Evolutionary conservation across 2,329 filamentous ascomycete species (phyloP).

Genomic region (Teratosphaeria gauchensis): DNA sequence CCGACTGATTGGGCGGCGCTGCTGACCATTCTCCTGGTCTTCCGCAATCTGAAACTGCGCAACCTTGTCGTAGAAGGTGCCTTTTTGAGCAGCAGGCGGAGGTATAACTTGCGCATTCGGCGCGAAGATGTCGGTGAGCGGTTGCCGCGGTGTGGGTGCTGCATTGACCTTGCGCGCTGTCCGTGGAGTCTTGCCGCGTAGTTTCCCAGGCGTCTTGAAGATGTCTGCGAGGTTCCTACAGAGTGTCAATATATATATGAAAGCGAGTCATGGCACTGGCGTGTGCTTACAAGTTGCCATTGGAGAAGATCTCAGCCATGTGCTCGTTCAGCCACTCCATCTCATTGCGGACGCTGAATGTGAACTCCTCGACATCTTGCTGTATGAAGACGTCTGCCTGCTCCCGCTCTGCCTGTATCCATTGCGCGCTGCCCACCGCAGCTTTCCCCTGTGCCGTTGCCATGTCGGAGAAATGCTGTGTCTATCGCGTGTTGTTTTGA

Average conservation of each 20-base stretch:
- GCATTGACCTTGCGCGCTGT: conserved; percentile 54
- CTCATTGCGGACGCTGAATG: conserved; percentile 85
- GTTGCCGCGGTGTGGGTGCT: conserved; percentile 45
- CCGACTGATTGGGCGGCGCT: conserved; percentile 17
- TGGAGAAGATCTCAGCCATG: conserved; percentile 87
- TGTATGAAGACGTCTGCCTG: conserved; percentile 66
- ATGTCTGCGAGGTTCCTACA: conserved; percentile 78
- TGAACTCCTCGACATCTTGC: conserved; percentile 84
- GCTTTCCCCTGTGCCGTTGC: conserved; percentile 18
- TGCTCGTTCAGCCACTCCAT: conserved; percentile 98
- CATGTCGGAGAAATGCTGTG: conserved; percentile 10
- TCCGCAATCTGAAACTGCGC: conserved; percentile 52
- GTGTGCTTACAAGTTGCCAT: conserved; percentile 65
- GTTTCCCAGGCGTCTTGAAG: conserved; percentile 86
- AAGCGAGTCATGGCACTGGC: neutral
- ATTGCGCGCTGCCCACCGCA: conserved; percentile 40
- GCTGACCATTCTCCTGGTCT: conserved; percentile 34
- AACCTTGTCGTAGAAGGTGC: conserved; percentile 42
- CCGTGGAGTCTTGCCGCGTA: conserved; percentile 71
- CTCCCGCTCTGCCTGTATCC: conserved; percentile 76
- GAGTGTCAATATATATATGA: conserved; percentile 19
- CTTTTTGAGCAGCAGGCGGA: conserved; percentile 45
- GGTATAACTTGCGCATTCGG: conserved; percentile 35
- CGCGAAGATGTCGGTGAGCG: conserved; percentile 40
- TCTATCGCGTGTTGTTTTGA: conserved; percentile 5